phyloP scores from a whole-genome alignment of 805 yeast species.

The Ogataea angusta region DNA sequence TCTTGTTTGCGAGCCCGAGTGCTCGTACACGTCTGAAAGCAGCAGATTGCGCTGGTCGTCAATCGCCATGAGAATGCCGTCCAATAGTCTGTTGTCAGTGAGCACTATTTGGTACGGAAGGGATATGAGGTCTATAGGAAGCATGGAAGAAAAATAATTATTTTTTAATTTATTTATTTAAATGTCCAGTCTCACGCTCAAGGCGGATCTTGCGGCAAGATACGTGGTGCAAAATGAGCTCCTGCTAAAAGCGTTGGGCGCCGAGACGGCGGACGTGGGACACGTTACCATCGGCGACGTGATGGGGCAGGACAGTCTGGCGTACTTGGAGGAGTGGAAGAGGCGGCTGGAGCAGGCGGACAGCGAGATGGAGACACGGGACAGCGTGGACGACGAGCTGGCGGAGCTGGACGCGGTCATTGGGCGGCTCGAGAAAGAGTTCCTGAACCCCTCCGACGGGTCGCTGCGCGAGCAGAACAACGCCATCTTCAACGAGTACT shows the following conservation, averaged over 20 bases:
- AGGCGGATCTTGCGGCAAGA: slow-evolving; percentile 34
- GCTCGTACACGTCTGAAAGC: slow-evolving; percentile 38
- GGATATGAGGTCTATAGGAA: slow-evolving; percentile 35
- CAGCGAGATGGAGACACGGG: not conserved
- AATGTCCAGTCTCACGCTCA: slow-evolving; percentile 29
- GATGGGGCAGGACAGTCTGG: slow-evolving; percentile 20
- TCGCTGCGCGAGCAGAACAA: slow-evolving; percentile 19
- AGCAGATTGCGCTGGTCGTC: slow-evolving; percentile 43
- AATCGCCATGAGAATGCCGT: slow-evolving; percentile 40
- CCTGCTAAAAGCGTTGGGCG: slow-evolving; percentile 21
- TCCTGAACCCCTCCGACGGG: slow-evolving; percentile 21
- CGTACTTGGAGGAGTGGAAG: slow-evolving; percentile 19
- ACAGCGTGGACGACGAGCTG: slow-evolving; percentile 11
- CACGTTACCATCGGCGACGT: slow-evolving; percentile 17
- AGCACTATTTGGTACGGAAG: slow-evolving; percentile 27
- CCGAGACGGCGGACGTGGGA: slow-evolving; percentile 10
- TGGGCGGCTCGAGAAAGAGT: slow-evolving; percentile 20
- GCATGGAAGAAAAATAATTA: slow-evolving; percentile 18
- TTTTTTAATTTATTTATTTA: slow-evolving; percentile 4
- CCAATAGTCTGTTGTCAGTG: slow-evolving; percentile 32
- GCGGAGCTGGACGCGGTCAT: slow-evolving; percentile 13
- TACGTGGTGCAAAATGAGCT: slow-evolving; percentile 33
- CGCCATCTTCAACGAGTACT: slow-evolving; percentile 18
- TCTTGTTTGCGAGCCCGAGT: slow-evolving; percentile 27
- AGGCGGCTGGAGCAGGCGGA: slow-evolving; percentile 13